These are phyloP conservation scores for Bipolaris gigantea DNA, from an alignment of 2,329 filamentous ascomycete species.

Conservation along the genomic window DNA sequence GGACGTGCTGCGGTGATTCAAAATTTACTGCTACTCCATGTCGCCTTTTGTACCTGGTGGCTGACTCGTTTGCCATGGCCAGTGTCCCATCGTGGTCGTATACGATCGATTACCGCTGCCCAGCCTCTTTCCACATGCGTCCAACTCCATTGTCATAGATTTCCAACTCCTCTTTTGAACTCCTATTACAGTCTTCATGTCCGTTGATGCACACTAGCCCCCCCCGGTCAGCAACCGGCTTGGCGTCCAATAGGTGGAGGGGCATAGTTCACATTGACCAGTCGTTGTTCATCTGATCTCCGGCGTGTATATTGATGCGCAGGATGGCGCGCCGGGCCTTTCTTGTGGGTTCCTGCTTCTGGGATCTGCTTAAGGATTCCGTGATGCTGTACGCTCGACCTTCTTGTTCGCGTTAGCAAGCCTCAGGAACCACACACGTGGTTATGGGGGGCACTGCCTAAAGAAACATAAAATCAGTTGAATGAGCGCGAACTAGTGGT, in stretches of 20 bases:
- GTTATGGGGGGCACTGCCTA: neutral
- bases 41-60: conserved; percentile 10
- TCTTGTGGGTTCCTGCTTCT: conserved; percentile 10
- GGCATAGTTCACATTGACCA: conserved; percentile 16
- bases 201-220: conserved; percentile 4
- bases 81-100: neutral
- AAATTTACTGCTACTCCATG: neutral
- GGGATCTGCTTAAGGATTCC: conserved; percentile 8
- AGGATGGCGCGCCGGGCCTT: conserved; percentile 18
- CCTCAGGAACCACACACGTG: conserved; percentile 11
- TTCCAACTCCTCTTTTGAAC: neutral
- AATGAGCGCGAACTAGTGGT: neutral
- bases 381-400: conserved; percentile 21
- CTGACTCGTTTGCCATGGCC: neutral
- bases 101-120: neutral
- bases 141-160: conserved; percentile 5
- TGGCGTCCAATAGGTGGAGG: conserved; percentile 9
- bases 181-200: conserved; percentile 9
- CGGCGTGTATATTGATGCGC: conserved; percentile 10
- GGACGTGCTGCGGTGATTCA: conserved; percentile 1
- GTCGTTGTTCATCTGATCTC: conserved; percentile 1
- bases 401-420: conserved; percentile 27
- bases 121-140: conserved; percentile 2
- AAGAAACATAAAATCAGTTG: neutral
- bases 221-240: neutral